Evolutionary conservation across 2,329 filamentous ascomycete genomes (phyloP), one percentile per base, ranked within the genome.

Genomic region (Parafenestella ontariensis): DNA sequence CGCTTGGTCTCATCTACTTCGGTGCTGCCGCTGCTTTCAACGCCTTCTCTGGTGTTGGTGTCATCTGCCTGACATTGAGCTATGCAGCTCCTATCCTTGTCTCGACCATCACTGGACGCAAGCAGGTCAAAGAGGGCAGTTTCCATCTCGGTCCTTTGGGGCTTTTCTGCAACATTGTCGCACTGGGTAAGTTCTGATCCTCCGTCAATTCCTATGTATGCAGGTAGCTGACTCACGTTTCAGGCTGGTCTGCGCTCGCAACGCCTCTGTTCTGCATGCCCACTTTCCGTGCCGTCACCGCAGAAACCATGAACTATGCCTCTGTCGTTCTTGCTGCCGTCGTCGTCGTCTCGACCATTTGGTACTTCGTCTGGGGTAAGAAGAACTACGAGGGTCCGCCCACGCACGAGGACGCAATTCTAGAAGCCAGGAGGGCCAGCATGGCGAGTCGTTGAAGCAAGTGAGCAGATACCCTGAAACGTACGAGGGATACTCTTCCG

Each of bases 211-310:
- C 42, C 9, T 17, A 20, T 17, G 24, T 13, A 15, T 18, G 26
- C 17, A 20, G n/a, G 17, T n/a, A 13, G 23, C 40, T 49, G 31
- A 57, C 58, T 54, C 26, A 26, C n/a, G 15, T 21, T 9, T 17
- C 41, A 75, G 74, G 58, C 41, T 91, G 89, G 89, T 88, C 86
- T 49, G 63, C 82, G 13, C 82, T 92, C 49, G 88, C 87, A 31
- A 84, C 91, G 47, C 88, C 89, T 1, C 83, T 91, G 15, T 91
- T 91, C 80, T 91, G 86, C 75, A 89, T 90, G 86, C 89, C 88
- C 0, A 82, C 85, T 0, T 75, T 76, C 39, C 77, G 89, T n/a
- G 86, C 86, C 5, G 86, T 89, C 34, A 82, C 81, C 0, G 74
- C 82, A 5, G 70, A 76, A 17, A 82, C 79, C 34, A 88, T 91